Base-by-base conservation (phyloP, 2,329 filamentous ascomycete species). In the Aspergillus fischeri region DNA sequence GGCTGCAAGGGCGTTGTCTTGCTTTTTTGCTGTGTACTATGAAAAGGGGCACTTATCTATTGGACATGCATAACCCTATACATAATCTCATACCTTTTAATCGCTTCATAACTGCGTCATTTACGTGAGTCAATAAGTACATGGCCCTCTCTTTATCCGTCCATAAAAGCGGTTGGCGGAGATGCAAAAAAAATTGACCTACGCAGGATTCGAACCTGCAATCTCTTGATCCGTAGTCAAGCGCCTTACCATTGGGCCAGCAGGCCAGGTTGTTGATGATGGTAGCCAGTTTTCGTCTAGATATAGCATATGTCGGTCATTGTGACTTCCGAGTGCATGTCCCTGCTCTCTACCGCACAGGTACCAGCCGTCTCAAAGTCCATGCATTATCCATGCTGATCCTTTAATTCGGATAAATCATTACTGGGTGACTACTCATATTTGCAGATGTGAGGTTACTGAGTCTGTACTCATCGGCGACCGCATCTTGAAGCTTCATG, bases 141-240 rank as follows among this genome's bases (percentile, higher is more conserved):
- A 27, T 27, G 25, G 25, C 25, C 25, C 25, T 27, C 25, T 27
- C 4, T 7, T 27, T 27, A 27, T 27, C 25, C 4, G 6, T 5
- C 4, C 3, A 27, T 3, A 27, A 27, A 6, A 5, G 25, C 25
- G 3, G 4, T 27, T 27, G 25, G 25, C 5, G 25, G 25, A 27
- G 25, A 27, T 44, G 41, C 17, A n/a, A 47, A 25, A 47, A 10
- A 47, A 4, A 54, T 49, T 71, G 70, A 71, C 69, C 70, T 63
- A 71, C 70, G 69, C 68, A 71, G 70, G 70, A 63, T 55, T 77
- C 75, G 75, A 78, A 78, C 76, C 76, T 76, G 72, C 74, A 78
- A 77, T 77, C 75, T 78, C 74, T 77, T 77, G 76, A 78, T 50
- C 44, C 61, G 61, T 63, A 63, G 61, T 62, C 61, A 63, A 62